Conservation (phyloP, 371 early-diverging fungal genomes). For the Apophysomyces variabilis region DNA sequence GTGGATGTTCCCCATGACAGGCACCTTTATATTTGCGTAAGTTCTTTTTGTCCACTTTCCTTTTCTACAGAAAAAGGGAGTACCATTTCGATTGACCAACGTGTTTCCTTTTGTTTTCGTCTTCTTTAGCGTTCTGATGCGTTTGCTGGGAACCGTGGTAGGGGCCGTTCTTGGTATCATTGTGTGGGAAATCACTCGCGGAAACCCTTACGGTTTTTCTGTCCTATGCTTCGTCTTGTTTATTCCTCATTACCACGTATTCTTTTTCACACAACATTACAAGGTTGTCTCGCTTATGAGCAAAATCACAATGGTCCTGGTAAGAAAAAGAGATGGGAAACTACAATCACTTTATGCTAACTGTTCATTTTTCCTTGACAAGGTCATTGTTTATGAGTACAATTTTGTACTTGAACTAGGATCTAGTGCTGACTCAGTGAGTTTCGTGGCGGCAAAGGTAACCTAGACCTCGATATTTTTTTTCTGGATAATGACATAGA, state of each 20-base stretch:
- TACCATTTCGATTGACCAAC: too few species aligned
- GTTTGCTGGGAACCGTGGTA: constrained; percentile 32
- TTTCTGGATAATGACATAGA: too few species aligned
- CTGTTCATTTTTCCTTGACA: neutral
- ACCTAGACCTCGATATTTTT: neutral
- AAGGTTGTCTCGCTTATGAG: constrained; percentile 31
- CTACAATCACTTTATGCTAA: neutral
- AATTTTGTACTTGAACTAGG: constrained; percentile 15
- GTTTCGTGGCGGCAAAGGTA: constrained; percentile 42
- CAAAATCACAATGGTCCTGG: constrained; percentile 29
- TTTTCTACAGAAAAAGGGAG: too few species aligned
- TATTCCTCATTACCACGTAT: constrained; percentile 32
- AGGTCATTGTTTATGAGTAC: constrained; percentile 31
- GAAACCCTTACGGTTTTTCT: constrained; percentile 36
- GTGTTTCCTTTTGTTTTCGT: neutral
- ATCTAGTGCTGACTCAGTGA: constrained; percentile 22
- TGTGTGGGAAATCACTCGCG: constrained; percentile 42
- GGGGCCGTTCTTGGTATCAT: constrained; percentile 35
- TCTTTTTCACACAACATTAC: constrained; percentile 30
- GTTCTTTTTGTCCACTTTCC: neutral
- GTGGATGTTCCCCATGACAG: constrained; percentile 43
- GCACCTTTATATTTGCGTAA: constrained; percentile 39
- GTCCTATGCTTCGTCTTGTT: constrained; percentile 32
- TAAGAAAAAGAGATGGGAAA: constrained; percentile 1
- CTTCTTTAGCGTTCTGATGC: constrained; percentile 24